Evolutionary conservation across 2,329 filamentous ascomycete genomes (phyloP).

Genomic region (Raffaelea ambrosiae): DNA sequence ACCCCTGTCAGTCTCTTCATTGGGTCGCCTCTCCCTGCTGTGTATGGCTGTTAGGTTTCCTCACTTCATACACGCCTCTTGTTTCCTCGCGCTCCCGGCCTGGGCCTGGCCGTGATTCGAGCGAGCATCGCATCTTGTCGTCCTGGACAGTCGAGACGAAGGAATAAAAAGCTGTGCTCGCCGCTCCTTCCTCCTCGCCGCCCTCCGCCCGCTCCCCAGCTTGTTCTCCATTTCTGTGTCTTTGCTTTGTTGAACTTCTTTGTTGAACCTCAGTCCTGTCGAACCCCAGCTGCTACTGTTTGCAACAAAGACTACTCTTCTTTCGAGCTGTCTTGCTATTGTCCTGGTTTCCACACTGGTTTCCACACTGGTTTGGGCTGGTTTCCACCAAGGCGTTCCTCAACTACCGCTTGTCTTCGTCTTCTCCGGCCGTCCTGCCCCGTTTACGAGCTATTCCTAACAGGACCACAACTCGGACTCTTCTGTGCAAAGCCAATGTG

Average conservation of each 20-base stretch:
- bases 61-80: not conserved
- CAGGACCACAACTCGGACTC: not conserved
- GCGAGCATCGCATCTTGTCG: not conserved
- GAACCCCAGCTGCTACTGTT: too few relatives aligned
- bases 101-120: not conserved
- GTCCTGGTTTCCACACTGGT: too few relatives aligned
- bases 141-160: too few relatives aligned
- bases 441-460: not conserved
- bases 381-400: too few relatives aligned
- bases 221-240: too few relatives aligned
- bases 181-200: not conserved
- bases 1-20: conserved; percentile 5
- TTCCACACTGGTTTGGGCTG: too few relatives aligned
- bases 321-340: too few relatives aligned
- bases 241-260: too few relatives aligned
- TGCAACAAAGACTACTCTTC: too few relatives aligned
- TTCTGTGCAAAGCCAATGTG: not conserved
- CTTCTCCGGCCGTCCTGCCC: too few relatives aligned
- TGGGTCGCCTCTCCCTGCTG: conserved; percentile 1
- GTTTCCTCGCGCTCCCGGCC: not conserved
- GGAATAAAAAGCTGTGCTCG: not conserved
- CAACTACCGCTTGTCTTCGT: too few relatives aligned
- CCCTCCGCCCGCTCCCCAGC: not conserved
- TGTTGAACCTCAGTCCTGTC: too few relatives aligned
- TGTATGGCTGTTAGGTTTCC: not conserved